Percentiles rank a stretch among this genome's conserved stretches.
Evolutionary conservation across 257 asterid genomes (phyloP).

Genomic region (Scutellaria barbata): DNA sequence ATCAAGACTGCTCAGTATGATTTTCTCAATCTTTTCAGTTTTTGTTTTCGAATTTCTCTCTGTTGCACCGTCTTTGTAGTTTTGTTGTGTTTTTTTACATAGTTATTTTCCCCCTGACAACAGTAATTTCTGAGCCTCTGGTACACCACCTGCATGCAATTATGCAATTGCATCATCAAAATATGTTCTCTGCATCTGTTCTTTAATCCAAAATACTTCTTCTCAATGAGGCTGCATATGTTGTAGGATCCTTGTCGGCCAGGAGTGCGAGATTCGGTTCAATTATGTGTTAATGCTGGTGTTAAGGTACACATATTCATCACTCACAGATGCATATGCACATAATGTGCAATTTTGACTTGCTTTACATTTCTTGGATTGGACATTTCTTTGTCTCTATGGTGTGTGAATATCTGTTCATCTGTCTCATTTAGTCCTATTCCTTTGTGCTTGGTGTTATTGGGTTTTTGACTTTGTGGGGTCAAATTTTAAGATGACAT

Average conservation of each 20-base stretch:
- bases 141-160: neutral
- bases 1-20: neutral
- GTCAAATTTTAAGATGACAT: neutral
- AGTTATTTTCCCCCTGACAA: neutral
- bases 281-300: conserved; percentile 77
- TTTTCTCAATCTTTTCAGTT: neutral
- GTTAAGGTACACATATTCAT: conserved; percentile 63
- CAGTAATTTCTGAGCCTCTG: neutral
- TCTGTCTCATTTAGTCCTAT: neutral
- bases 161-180: conserved; percentile 1
- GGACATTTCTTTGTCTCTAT: neutral
- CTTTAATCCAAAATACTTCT: neutral
- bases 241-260: conserved; percentile 95
- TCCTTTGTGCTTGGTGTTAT: neutral
- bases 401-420: neutral
- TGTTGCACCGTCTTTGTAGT: neutral
- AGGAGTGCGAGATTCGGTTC: conserved; percentile 82
- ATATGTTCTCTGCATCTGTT: conserved; percentile 7
- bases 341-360: neutral
- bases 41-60: conserved; percentile 1
- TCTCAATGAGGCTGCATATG: conserved; percentile 23
- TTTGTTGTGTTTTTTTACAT: neutral
- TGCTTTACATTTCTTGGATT: conserved; percentile 25
- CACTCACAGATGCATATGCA: neutral
- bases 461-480: conserved; percentile 4